These are phyloP conservation scores for Populus simonii DNA, from an alignment of 345 rosid species.

Conservation along the genomic window DNA sequence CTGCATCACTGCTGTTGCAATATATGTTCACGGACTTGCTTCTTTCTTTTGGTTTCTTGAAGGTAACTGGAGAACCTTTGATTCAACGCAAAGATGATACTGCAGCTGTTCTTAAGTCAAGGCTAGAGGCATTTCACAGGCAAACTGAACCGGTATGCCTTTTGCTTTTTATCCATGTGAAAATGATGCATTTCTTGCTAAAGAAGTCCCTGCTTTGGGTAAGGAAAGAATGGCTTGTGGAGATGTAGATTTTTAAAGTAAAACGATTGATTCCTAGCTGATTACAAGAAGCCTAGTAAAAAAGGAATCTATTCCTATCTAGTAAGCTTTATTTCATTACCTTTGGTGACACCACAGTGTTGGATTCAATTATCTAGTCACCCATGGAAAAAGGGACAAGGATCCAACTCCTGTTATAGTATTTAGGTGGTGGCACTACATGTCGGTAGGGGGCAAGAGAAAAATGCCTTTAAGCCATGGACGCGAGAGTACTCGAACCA, in stretches of 20 bases:
- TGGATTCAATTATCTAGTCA: not conserved
- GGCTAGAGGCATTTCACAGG: conserved; percentile 85
- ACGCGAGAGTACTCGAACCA: not conserved
- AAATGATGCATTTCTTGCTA: not conserved
- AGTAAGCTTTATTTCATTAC: not conserved
- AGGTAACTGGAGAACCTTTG: conserved; percentile 89
- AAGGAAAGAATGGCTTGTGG: too few species aligned
- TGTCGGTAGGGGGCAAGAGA: not conserved
- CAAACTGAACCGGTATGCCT: conserved; percentile 77
- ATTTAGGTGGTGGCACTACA: not conserved
- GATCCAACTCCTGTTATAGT: not conserved
- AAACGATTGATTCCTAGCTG: too few species aligned
- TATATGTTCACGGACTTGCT: not conserved
- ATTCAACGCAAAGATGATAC: conserved; percentile 94
- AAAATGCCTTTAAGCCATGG: not conserved
- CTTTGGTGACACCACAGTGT: not conserved
- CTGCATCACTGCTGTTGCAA: not conserved
- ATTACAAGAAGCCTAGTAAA: too few species aligned
- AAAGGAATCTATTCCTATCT: too few species aligned
- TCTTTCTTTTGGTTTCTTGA: conserved; percentile 14
- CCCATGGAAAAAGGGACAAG: not conserved
- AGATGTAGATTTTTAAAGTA: too few species aligned
- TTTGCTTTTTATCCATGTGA: not conserved
- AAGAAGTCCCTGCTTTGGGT: not conserved
- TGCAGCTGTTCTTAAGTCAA: conserved; percentile 78